These are phyloP conservation scores for Tuber calosporum DNA, from an alignment of 495 filamentous ascomycete genomes.

Conservation along the genomic window DNA sequence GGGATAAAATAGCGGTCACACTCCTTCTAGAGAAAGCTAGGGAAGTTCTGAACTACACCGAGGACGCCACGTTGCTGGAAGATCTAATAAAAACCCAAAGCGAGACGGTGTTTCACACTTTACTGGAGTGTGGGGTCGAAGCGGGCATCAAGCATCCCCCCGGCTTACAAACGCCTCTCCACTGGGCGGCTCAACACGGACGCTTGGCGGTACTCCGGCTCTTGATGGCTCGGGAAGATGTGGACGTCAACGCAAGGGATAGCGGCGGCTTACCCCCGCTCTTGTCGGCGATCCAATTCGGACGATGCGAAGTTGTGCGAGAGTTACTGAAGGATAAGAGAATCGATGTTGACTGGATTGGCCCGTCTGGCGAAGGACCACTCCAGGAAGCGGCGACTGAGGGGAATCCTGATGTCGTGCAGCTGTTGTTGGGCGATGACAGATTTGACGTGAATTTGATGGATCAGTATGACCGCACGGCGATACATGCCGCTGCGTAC, in stretches of 20 bases:
- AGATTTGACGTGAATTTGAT: neutral
- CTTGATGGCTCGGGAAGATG: neutral
- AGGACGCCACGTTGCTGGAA: neutral
- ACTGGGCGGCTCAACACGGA: constrained; percentile 16
- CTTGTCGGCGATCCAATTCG: neutral
- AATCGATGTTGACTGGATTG: neutral
- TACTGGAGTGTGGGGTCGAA: neutral
- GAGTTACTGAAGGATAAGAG: neutral
- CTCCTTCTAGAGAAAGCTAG: neutral
- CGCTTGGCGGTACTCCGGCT: neutral
- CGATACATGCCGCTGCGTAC: neutral
- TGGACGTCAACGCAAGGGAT: neutral
- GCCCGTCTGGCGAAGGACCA: neutral
- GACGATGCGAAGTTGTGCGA: neutral
- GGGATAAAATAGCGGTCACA: neutral
- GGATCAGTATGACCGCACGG: neutral
- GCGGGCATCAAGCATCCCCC: neutral
- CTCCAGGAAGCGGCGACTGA: constrained; percentile 3
- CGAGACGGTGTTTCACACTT: neutral
- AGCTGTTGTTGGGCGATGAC: constrained; percentile 4
- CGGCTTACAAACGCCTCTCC: constrained; percentile 9
- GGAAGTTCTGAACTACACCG: neutral
- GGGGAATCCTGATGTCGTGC: constrained; percentile 2
- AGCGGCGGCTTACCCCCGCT: neutral
- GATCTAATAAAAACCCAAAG: neutral